Evolutionary conservation across 768 basidiomycete genomes (phyloP).

Genomic region (Suillus subaureus): DNA sequence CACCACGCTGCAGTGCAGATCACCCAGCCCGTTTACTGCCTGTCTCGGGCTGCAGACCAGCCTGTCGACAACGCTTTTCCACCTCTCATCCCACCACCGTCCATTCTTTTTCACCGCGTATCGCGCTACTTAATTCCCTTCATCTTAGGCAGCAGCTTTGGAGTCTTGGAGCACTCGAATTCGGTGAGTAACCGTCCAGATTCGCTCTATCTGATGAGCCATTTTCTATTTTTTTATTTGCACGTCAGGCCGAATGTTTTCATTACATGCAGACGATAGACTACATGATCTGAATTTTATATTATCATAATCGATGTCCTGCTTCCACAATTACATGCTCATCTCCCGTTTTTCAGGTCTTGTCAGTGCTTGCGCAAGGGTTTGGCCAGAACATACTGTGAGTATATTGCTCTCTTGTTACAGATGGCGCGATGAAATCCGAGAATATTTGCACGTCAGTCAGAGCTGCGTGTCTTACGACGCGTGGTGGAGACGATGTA

Average conservation of each 20-base stretch:
- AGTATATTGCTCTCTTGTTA: slow-evolving; percentile 1
- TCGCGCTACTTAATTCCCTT: not conserved
- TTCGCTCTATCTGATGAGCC: not conserved
- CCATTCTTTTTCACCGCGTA: not conserved
- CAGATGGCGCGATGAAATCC: slow-evolving; percentile 42
- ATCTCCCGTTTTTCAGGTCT: slow-evolving; percentile 4
- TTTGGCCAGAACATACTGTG: not conserved
- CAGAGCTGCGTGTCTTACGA: slow-evolving; percentile 38
- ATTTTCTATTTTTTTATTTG: slow-evolving; percentile 34
- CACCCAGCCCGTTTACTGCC: not conserved
- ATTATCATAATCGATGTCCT: not conserved
- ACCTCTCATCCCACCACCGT: not conserved
- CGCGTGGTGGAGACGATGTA: slow-evolving; percentile 40
- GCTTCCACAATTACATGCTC: not conserved
- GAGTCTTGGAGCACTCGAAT: not conserved
- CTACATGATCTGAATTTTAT: slow-evolving; percentile 11
- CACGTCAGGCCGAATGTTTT: slow-evolving; percentile 47
- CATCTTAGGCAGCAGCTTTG: not conserved
- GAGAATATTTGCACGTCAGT: slow-evolving; percentile 67
- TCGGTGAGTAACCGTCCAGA: not conserved
- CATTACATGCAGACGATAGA: slow-evolving; percentile 14
- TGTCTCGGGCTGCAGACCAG: not conserved
- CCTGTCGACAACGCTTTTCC: not conserved
- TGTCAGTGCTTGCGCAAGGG: not conserved
- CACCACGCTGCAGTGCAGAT: not conserved